Base-by-base conservation (phyloP, 225 moss, liverwort and hornwort species). In the Antitrichia curtipendula region DNA sequence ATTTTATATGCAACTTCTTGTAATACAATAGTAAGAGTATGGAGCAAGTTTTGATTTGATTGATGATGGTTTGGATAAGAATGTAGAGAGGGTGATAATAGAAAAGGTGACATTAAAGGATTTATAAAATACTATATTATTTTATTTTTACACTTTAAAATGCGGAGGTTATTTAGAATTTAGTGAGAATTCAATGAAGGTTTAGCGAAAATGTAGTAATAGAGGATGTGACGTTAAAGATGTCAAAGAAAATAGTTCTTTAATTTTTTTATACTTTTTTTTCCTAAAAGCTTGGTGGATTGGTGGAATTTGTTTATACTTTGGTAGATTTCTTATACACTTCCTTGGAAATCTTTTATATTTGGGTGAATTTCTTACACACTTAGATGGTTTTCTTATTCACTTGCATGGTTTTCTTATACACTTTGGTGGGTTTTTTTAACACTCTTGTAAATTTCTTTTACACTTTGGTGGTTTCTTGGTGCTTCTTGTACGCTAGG, bases 211-310 rank as follows among this genome's bases (percentile, higher is more conserved):
- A 2, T 75, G 23, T 75, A 12, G 2, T 13, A 23, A 23, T 23
- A 52, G 14, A 23, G 0, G 0, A 36, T 22, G 3, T 36, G 1
- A 75, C 21, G 13, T 49, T 75, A 5, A 34, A 50, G 2, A 32
- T 32, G 8, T 50, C 2, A 19, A 31, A 25, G 7, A 31, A 3
- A 17, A 45, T 16, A 6, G 49, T 74, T 47, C 0, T 50, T 31
- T 32, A 1, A 34, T 50, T 7, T 2, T 32, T 20, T 20, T 0
- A 11, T 0, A 1, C 0, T 17, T 6, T 10, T 40, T 12, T 8
- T 34, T 52, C 16, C 16, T 21, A 0, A 66, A 22, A 0, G 3
- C 2, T 75, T 5, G 3, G 13, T 52, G 8, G 12, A 73, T 47
- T 72, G 2, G 6, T 43, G 3, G 4, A 43, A 43, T 64, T 64